Evolutionary conservation across 2,329 filamentous ascomycete genomes (phyloP), one percentile per base, ranked within the genome.

Genomic region (Colletotrichum plurivorum): DNA sequence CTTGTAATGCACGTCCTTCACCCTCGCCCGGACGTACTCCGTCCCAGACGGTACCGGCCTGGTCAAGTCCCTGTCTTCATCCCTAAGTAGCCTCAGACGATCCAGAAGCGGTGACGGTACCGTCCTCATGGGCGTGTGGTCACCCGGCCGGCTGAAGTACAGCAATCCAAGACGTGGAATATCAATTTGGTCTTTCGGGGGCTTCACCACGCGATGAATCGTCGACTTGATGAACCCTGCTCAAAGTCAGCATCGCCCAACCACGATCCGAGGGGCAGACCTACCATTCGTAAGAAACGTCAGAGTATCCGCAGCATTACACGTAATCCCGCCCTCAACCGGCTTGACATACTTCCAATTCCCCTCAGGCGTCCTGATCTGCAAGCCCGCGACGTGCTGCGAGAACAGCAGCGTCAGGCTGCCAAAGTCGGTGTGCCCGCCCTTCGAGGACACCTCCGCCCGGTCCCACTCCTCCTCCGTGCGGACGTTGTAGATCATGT

Each of bases 401-500:
- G 55, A 58, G 10, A 58, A 58, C 1, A 58, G 41, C 8, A 58
- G 41, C 3, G 55, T 58, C 43, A 58, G 27, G 43, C 55, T 58
- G 5, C 55, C 55, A 31, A 58, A 58, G 22, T 58, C 55, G 2
- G 43, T 58, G 16, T 58, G 55, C 7, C 55, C 55, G 10, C 55
- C 55, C 43, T 48, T 58, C 6, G 25, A 58, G 41, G 48, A 58
- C 16, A 43, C 55, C 12, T 58, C 31, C 22, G 55, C 55, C 6
- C 31, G 48, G 55, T 58, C 55, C 55, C 55, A 58, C 43, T 58
- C 43, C 4, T 58, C 55, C 10, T 58, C 25, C 1, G 43, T 58
- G 5, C 55, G 55, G 8, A 58, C 55, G 12, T 58, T 58, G 55
- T 58, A 58, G 25, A 58, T 48, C 55, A 58, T 58, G 15, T 58